Evolutionary conservation across 1,139 yeast genomes (phyloP), one percentile per base, ranked within the genome.

Genomic region (Citeromyces hawaiiensis): DNA sequence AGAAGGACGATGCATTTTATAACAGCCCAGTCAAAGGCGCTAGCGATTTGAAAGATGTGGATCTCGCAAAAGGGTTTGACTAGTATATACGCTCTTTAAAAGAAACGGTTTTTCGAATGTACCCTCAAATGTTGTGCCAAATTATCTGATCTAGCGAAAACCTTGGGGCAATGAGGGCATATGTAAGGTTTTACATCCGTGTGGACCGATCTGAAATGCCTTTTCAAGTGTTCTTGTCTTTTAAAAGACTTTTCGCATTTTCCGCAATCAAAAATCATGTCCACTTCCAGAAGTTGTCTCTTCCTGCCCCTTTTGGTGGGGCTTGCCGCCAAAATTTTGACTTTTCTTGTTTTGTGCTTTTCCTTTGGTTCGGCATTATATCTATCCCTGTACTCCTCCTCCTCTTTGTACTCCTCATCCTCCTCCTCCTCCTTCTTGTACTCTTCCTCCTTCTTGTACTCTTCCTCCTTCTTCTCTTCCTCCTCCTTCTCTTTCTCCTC

Each of bases 191-290:
- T 54, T 40, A 65, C 64, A 46, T 65, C 66, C 13, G 69, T 63
- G 49, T 68, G 74, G 23, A 68, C 74, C 3, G 70, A 64, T 42
- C 74, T 50, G 36, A 64, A 59, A 46, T 68, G 73, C 42, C 73
- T 54, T 50, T 68, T 68, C 47, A 68, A 56, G 51, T 68, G 74
- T 48, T 68, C 74, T 31, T 66, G 63, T 39, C 74, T 52, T 49
- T 68, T 66, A 52, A 68, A 68, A 44, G 63, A 67, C 48, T 68
- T 68, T 35, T 55, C 59, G 49, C 74, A 68, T 40, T 64, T 63
- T 16, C 14, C 18, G 32, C 74, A 68, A 16, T 68, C 68, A 50
- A 67, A 68, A 6, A 68, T 58, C 42, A 57, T 57, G n/a, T 56
- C 59, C 56, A 42, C 52, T 60, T 17, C 25, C 11, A 25, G 13